Percentiles rank a stretch among this genome's conserved stretches.
These are phyloP conservation scores for Anthracocystis setariae DNA, from an alignment of 1,284 basidiomycete species.

Conservation along the genomic window DNA sequence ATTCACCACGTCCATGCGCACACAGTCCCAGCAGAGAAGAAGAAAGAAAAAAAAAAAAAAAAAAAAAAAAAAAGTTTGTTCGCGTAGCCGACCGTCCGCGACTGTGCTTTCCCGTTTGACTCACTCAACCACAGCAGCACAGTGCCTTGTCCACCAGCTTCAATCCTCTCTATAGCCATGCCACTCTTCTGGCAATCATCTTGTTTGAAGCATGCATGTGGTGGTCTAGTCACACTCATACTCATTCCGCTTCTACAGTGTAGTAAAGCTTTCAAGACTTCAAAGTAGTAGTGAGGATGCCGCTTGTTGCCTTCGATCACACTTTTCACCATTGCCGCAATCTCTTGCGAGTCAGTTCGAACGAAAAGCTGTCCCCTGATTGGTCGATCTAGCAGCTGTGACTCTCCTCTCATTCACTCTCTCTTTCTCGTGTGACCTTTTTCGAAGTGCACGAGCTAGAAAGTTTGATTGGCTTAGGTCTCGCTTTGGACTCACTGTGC, in stretches of 20 bases:
- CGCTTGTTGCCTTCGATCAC: constrained; percentile 2
- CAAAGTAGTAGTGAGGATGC: constrained; percentile 2
- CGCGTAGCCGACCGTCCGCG: constrained; percentile 4
- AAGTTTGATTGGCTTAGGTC: constrained; percentile 8
- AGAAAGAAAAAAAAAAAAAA: too few species aligned
- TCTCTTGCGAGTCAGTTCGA: neutral
- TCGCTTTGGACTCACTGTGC: neutral
- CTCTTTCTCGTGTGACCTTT: neutral
- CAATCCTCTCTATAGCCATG: neutral
- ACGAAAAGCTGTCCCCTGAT: constrained; percentile 8
- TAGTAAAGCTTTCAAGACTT: too few species aligned
- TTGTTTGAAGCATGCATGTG: constrained; percentile 3
- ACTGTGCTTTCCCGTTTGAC: neutral
- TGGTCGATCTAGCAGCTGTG: neutral
- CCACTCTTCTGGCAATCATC: neutral
- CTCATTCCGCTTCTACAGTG: too few species aligned
- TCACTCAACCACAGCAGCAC: neutral
- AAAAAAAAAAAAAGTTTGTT: constrained; percentile 16
- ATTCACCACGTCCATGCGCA: too few species aligned
- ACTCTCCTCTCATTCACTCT: neutral
- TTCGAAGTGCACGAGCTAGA: neutral
- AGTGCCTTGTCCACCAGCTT: too few species aligned
- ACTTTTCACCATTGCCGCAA: neutral
- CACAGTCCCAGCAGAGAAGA: constrained; percentile 5
- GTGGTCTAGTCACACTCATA: constrained; percentile 3